Conservation (phyloP, 2,329 filamentous ascomycete genomes). For the Furcasterigmium furcatum region DNA sequence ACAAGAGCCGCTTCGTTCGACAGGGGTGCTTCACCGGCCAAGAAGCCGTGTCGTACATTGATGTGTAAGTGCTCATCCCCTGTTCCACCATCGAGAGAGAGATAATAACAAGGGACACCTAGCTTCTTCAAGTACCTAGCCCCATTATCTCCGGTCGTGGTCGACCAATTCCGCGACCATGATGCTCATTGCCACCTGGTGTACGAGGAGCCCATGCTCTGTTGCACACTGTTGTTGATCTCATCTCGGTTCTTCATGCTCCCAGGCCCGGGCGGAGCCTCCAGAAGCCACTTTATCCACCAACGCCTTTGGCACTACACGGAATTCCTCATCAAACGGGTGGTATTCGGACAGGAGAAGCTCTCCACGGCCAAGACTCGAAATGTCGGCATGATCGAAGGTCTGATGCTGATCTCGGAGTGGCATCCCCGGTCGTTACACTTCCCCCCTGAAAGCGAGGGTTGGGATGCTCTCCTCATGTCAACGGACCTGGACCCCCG, state of each 20-base stretch:
- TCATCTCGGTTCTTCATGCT: conserved; percentile 17
- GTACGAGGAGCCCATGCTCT: conserved; percentile 15
- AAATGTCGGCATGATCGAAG: conserved; percentile 14
- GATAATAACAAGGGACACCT: too few relatives aligned
- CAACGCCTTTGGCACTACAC: conserved; percentile 16
- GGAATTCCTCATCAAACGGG: conserved; percentile 14
- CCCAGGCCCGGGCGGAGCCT: conserved; percentile 14
- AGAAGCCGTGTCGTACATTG: conserved; percentile 20
- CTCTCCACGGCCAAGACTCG: conserved; percentile 15
- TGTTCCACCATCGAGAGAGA: too few relatives aligned
- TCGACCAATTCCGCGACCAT: conserved; percentile 6
- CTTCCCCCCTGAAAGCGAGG: conserved; percentile 17
- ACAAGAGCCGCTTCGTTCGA: conserved; percentile 19
- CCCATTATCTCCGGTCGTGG: neutral
- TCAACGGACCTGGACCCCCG: conserved; percentile 13
- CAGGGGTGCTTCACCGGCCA: conserved; percentile 20
- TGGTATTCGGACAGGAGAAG: conserved; percentile 16
- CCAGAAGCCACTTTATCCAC: conserved; percentile 14
- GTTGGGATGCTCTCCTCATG: conserved; percentile 14
- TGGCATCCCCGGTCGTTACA: conserved; percentile 17
- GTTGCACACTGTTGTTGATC: conserved; percentile 16
- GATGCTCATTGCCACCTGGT: conserved; percentile 9
- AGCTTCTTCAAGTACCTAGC: conserved; percentile 8
- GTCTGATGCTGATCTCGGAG: conserved; percentile 17
- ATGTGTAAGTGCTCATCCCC: conserved; percentile 11